Evolutionary conservation across 371 early-diverging fungal species (phyloP).

Genomic region (Chytridium lagenaria): DNA sequence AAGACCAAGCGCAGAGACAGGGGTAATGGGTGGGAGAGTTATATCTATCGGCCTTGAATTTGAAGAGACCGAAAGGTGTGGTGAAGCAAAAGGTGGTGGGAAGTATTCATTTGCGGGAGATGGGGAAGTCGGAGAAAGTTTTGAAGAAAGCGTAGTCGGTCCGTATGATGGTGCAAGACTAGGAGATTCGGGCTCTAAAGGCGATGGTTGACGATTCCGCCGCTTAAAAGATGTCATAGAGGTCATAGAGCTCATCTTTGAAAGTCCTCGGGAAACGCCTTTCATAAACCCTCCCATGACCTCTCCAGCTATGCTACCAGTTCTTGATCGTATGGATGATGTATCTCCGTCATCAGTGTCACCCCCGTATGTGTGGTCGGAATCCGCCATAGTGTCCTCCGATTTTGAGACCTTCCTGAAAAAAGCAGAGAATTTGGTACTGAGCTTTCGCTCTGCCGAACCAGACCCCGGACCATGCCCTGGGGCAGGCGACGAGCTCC

Average conservation of each 20-base stretch:
- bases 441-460: conserved; percentile 4
- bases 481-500: not conserved
- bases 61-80: not conserved
- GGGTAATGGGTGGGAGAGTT: conserved; percentile 10
- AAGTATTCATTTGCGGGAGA: not conserved
- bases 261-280: not conserved
- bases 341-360: not conserved
- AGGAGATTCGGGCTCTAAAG: not conserved
- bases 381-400: not conserved
- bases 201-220: not conserved
- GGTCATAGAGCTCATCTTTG: conserved; percentile 11
- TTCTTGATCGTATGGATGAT: not conserved
- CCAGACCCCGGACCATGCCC: not conserved
- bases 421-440: not conserved
- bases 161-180: not conserved
- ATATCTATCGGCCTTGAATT: not conserved
- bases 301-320: not conserved
- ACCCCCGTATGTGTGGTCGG: not conserved
- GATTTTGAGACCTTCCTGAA: not conserved
- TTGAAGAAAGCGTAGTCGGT: not conserved
- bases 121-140: not conserved
- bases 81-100: not conserved
- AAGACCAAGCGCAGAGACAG: not conserved
- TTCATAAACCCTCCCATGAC: conserved; percentile 5
- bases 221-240: not conserved